Evolutionary conservation across 164 flowering plant species (phyloP), one percentile per base, ranked within the genome.

Genomic region (Kalanchoe fedtschenkoi): DNA sequence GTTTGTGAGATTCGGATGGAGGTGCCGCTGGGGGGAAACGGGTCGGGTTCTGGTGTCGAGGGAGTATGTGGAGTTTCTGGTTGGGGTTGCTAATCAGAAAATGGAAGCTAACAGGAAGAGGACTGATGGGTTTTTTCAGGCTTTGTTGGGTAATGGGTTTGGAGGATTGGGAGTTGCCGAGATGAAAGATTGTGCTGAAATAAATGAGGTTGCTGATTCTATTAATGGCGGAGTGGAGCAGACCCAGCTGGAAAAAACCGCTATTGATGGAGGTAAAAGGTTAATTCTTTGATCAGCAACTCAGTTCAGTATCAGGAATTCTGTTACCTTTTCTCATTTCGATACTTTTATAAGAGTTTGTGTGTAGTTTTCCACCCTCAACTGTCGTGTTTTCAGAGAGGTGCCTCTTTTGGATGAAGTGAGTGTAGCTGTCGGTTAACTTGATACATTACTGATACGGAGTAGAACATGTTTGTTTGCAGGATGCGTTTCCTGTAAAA

Each of bases 1-100:
- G 34, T n/a, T n/a, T 84, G 96, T 61, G 87, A 96, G 10, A 84
- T 91, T n/a, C 68, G 95, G 34, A 14, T 91, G 69, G 97, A 91
- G 72, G 91, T 91, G 60, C 97, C 96, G 26, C 65, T 91, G 62
- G 96, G 97, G 3, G n/a, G 71, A 69, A 43, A 67, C 46, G 0
- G 64, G 62, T 8, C 38, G 66, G 61, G 54, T 88, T 30, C 62
- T 81, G 80, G 97, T 86, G 58, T 72, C 85, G 15, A 68, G 64
- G 0, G 92, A 87, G 71, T 89, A 83, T 66, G 83, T 87, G 42
- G 63, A 75, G 75, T 89, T 70, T 67, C 77, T 91, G 30, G 83
- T 89, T 26, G 80, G 63, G 21, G 67, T 86, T 61, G 95, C 95
- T 0, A 91, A 91, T 72, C 84, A 74, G 77, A 91, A 91, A 65